These are phyloP conservation scores for Pterula multifida DNA, from an alignment of 1,284 basidiomycete genomes.

Conservation along the genomic window DNA sequence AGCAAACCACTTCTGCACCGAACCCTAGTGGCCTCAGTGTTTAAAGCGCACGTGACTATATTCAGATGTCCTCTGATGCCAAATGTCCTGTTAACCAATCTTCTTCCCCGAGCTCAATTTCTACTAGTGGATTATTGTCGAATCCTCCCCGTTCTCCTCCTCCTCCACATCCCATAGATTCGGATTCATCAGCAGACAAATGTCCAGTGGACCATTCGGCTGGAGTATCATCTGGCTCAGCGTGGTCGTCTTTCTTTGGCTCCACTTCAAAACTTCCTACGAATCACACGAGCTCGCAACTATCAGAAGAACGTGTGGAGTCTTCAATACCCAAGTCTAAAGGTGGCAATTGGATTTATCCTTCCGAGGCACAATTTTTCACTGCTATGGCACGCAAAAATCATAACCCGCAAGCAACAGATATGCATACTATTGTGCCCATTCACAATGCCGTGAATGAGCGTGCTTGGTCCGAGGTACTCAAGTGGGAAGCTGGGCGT, in stretches of 20 bases:
- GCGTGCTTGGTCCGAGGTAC: conserved; percentile 84
- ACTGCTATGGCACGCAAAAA: conserved; percentile 92
- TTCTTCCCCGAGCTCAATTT: conserved; percentile 3
- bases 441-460: conserved; percentile 99
- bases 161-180: conserved; percentile 6
- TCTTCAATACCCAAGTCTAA: conserved; percentile 79
- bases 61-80: conserved; percentile 25
- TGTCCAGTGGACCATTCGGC: conserved; percentile 48
- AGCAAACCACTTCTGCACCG: too few species aligned
- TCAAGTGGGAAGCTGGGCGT: conserved; percentile 79
- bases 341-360: conserved; percentile 88
- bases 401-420: conserved; percentile 67
- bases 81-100: conserved; percentile 57
- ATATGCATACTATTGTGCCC: conserved; percentile 94
- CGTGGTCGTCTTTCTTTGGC: conserved; percentile 41
- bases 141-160: background rate
- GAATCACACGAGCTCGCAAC: conserved; percentile 8
- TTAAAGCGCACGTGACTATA: too few species aligned
- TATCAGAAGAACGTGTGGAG: conserved; percentile 63
- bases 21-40: too few species aligned
- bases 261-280: conserved; percentile 20
- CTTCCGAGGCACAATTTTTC: conserved; percentile 97
- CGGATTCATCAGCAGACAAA: conserved; percentile 16
- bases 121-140: too few species aligned
- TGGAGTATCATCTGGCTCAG: conserved; percentile 30